phyloP scores from a whole-genome alignment of 1,139 yeast species.

The Martiniozyma asiatica region DNA sequence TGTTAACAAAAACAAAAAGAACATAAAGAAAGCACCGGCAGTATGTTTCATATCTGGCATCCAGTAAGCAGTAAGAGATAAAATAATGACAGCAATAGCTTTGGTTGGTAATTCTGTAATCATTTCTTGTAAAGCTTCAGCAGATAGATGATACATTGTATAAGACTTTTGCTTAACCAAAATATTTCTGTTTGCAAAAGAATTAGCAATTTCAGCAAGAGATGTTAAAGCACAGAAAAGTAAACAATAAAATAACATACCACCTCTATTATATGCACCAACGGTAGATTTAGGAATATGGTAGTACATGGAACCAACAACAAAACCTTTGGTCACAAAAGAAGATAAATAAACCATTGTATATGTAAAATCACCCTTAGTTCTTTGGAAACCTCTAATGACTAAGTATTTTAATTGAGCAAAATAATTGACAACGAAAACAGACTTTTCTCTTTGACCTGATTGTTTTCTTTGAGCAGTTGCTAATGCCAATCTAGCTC shows the following conservation, averaged over 20 bases:
- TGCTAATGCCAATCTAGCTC: conserved; percentile 24
- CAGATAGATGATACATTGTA: conserved; percentile 45
- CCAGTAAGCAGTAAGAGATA: conserved; percentile 38
- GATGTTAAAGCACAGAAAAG: conserved; percentile 45
- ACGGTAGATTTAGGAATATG: conserved; percentile 30
- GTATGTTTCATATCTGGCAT: conserved; percentile 36
- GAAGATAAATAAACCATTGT: conserved; percentile 30
- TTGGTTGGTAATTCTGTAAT: conserved; percentile 38
- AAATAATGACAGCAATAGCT: conserved; percentile 30
- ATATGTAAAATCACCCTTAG: conserved; percentile 31
- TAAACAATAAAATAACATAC: conserved; percentile 40
- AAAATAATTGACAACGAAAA: conserved; percentile 32
- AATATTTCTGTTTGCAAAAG: conserved; percentile 41
- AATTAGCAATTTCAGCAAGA: conserved; percentile 38
- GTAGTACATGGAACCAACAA: conserved; percentile 41
- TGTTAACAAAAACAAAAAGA: conserved; percentile 30
- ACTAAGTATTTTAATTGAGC: conserved; percentile 37
- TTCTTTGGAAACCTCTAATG: conserved; percentile 37
- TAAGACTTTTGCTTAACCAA: conserved; percentile 45
- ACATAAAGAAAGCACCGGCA: conserved; percentile 45
- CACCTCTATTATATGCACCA: conserved; percentile 51
- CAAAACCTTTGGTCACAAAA: conserved; percentile 37
- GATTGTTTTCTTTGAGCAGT: conserved; percentile 30
- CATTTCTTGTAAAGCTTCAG: conserved; percentile 41
- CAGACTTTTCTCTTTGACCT: conserved; percentile 26